These are phyloP conservation scores for Phyllosticta citriasiana DNA, from an alignment of 2,329 filamentous ascomycete species.

Conservation along the genomic window DNA sequence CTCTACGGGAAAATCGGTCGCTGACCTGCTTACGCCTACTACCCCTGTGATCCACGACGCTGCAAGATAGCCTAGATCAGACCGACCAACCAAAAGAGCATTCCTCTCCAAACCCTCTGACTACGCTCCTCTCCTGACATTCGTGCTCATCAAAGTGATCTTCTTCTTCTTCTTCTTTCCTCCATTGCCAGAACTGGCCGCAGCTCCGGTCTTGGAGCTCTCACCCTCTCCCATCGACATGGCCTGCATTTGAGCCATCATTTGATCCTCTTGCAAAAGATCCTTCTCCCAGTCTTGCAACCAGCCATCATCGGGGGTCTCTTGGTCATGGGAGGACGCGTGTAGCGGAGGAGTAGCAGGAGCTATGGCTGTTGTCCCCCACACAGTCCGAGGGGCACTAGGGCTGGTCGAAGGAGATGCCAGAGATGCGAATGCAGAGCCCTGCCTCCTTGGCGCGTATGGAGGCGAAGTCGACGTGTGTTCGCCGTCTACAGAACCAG, in stretches of 20 bases:
- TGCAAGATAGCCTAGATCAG: slow-evolving; percentile 6
- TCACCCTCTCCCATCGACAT: slow-evolving; percentile 24
- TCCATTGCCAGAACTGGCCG: slow-evolving; percentile 14
- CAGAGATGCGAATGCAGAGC: slow-evolving; percentile 55
- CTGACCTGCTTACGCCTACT: neutral
- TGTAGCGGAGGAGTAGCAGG: slow-evolving; percentile 48
- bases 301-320: slow-evolving; percentile 66
- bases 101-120: neutral
- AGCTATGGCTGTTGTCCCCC: slow-evolving; percentile 69
- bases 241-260: slow-evolving; percentile 41
- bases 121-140: slow-evolving; percentile 47
- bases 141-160: slow-evolving; percentile 60
- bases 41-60: neutral
- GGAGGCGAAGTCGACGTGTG: slow-evolving; percentile 36
- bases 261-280: slow-evolving; percentile 50
- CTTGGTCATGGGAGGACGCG: slow-evolving; percentile 30
- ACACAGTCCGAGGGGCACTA: slow-evolving; percentile 67
- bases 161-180: slow-evolving; percentile 56
- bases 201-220: slow-evolving; percentile 21
- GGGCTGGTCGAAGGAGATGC: slow-evolving; percentile 76
- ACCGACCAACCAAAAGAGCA: neutral
- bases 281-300: slow-evolving; percentile 74
- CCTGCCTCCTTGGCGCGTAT: slow-evolving; percentile 36
- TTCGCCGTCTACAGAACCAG: slow-evolving; percentile 22
- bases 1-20: neutral